A percentile compares a stretch with the other conserved stretches of the same genome.
These are phyloP conservation scores for Saturnispora silvae DNA, from an alignment of 805 yeast species.

Conservation along the genomic window DNA sequence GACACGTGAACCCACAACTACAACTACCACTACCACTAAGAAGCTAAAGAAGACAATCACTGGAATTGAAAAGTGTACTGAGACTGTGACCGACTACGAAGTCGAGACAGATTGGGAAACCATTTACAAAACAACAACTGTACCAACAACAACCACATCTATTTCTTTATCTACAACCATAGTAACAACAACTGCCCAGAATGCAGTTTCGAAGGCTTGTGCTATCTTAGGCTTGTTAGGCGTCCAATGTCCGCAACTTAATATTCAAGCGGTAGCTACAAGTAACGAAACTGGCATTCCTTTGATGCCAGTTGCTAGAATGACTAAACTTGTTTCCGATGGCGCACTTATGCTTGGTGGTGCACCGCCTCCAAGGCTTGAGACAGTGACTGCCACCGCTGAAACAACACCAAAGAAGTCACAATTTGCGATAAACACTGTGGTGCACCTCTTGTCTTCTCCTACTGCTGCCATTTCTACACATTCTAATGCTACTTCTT, in stretches of 20 bases:
- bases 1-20: not conserved
- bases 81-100: constrained; percentile 12
- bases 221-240: constrained; percentile 2
- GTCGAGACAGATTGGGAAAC: constrained; percentile 10
- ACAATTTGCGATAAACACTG: no score
- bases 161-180: constrained; percentile 4
- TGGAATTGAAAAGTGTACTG: constrained; percentile 14
- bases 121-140: constrained; percentile 6
- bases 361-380: no score
- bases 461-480: no score
- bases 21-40: not conserved
- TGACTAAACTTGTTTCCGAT: not conserved
- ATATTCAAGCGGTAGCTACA: not conserved
- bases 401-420: no score
- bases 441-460: no score
- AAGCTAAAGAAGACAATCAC: constrained; percentile 12
- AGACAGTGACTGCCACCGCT: no score
- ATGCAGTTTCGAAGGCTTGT: not conserved
- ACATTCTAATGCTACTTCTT: no score
- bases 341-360: not conserved
- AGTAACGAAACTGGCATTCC: not conserved
- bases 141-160: constrained; percentile 9
- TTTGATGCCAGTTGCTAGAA: constrained; percentile 3
- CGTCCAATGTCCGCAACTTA: constrained; percentile 7
- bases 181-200: constrained; percentile 7